Percentiles rank a stretch among this genome's conserved stretches.
Evolutionary conservation across 2,329 filamentous ascomycete species (phyloP).

Genomic region (Penicillium sp.): DNA sequence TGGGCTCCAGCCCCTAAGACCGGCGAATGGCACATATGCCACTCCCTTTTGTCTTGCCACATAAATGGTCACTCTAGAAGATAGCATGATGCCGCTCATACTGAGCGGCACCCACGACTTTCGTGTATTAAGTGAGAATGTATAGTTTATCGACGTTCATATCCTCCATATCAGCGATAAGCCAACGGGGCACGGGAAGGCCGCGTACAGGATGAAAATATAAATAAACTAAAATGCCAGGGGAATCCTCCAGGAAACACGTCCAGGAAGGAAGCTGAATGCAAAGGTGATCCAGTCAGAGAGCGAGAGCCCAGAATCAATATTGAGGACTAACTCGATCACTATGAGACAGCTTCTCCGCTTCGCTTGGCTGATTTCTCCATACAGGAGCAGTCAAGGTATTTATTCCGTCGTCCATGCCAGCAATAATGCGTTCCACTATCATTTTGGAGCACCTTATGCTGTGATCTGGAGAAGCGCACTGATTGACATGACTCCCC

Average conservation of each 20-base stretch:
- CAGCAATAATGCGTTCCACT: slow-evolving; percentile 55
- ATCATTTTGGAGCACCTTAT: slow-evolving; percentile 37
- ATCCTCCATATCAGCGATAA: slow-evolving; percentile 13
- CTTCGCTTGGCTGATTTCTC: slow-evolving; percentile 50
- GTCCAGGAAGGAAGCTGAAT: slow-evolving; percentile 2
- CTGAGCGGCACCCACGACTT: neutral
- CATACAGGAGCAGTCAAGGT: slow-evolving; percentile 53
- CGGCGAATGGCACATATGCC: slow-evolving; percentile 42
- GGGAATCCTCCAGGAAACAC: slow-evolving; percentile 8
- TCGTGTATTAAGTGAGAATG: neutral
- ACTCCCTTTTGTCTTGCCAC: neutral
- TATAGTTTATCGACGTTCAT: neutral
- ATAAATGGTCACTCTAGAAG: neutral
- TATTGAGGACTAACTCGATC: slow-evolving; percentile 46
- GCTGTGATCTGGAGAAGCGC: slow-evolving; percentile 17
- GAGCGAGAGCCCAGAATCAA: slow-evolving; percentile 21
- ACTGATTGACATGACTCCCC: slow-evolving; percentile 28
- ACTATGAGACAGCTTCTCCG: slow-evolving; percentile 49
- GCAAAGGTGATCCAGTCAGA: slow-evolving; percentile 27
- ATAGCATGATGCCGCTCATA: slow-evolving; percentile 2
- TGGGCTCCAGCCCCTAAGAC: slow-evolving; percentile 60
- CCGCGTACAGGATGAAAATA: slow-evolving; percentile 1
- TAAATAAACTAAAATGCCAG: slow-evolving; percentile 5
- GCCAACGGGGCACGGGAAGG: slow-evolving; percentile 37
- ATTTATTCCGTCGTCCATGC: slow-evolving; percentile 49